Evolutionary conservation across 441 rosid species (phyloP).

Genomic region (Corymbia citriodora): DNA sequence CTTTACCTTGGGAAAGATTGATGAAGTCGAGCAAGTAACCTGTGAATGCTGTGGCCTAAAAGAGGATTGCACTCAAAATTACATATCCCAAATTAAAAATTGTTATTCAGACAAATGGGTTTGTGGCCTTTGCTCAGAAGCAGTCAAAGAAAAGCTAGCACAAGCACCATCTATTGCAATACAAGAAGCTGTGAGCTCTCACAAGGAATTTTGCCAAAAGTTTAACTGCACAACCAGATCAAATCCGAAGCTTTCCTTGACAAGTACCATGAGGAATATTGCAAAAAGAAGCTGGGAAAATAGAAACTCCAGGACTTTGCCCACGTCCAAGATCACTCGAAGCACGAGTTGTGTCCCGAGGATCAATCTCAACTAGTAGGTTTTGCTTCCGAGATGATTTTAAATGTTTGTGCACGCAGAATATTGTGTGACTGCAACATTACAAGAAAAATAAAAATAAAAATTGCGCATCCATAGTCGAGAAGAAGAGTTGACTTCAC

Average conservation of each 20-base stretch:
- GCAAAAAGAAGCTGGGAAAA: constrained; percentile 23
- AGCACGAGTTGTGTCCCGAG: neutral
- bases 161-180: constrained; percentile 9
- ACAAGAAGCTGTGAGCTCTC: constrained; percentile 24
- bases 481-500: neutral
- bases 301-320: constrained; percentile 11
- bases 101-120: constrained; percentile 19
- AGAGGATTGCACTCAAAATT: constrained; percentile 23
- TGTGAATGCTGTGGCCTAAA: constrained; percentile 26
- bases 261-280: constrained; percentile 31
- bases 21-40: constrained; percentile 16
- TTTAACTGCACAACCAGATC: constrained; percentile 26
- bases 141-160: constrained; percentile 20
- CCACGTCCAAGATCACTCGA: neutral
- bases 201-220: constrained; percentile 28
- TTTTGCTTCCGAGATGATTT: neutral
- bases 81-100: constrained; percentile 7
- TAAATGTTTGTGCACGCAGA: neutral
- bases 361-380: neutral
- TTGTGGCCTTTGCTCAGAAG: constrained; percentile 29
- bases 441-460: neutral
- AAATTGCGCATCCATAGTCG: neutral
- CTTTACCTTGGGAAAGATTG: neutral
- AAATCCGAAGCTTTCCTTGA: constrained; percentile 30
- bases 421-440: neutral